phyloP scores from a whole-genome alignment of 768 basidiomycete species.

The Phlebiopsis flavidoalba region DNA sequence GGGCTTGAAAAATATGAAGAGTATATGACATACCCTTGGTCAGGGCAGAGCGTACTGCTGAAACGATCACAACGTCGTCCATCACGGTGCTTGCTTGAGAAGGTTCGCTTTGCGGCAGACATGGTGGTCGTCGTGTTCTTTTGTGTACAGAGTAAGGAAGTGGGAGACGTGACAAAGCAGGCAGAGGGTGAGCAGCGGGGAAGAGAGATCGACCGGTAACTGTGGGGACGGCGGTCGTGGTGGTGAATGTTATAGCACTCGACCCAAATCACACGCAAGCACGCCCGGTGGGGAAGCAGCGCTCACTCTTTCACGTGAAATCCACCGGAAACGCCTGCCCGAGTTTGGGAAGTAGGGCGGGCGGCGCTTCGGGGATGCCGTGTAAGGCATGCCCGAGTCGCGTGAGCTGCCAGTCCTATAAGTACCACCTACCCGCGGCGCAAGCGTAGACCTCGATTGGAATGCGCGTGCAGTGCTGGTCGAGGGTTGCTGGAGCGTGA shows the following conservation, averaged over 20 bases:
- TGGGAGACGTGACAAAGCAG: no score
- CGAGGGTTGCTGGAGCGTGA: no score
- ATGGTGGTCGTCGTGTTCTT: conserved; percentile 12
- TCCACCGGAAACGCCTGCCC: not conserved
- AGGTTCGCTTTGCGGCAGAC: conserved; percentile 16
- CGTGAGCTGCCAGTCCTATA: not conserved
- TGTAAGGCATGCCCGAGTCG: not conserved
- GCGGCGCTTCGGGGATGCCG: not conserved
- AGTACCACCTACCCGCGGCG: not conserved
- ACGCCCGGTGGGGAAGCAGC: not conserved
- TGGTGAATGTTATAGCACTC: not conserved
- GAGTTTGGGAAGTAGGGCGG: not conserved
- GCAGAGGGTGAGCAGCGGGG: no score
- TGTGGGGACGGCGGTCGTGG: not conserved
- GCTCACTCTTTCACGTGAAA: conserved; percentile 1
- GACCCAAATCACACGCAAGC: not conserved
- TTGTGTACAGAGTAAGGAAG: not conserved
- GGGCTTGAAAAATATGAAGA: not conserved
- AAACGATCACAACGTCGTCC: conserved; percentile 90
- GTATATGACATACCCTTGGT: conserved; percentile 64
- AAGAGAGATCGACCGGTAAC: not conserved
- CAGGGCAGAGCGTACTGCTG: conserved; percentile 85
- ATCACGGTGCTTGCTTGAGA: conserved; percentile 66
- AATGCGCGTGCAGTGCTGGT: no score
- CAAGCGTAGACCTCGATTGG: no score